Base-by-base conservation (phyloP, 2,329 filamentous ascomycete genomes). In the Fusarium bulbicola region DNA sequence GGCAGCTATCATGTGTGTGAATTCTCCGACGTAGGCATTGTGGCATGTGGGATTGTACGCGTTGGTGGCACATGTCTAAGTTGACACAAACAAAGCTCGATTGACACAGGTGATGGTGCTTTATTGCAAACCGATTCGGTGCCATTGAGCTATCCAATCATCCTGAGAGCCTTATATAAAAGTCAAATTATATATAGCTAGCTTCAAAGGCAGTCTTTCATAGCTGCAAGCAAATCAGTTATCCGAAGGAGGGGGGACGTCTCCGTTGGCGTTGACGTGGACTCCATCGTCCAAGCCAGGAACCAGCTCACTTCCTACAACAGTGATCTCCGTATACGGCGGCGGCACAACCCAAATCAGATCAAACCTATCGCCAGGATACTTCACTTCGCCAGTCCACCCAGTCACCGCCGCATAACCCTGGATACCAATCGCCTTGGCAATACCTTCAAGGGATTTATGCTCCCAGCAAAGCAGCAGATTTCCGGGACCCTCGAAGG, bases 151-250 rank as follows among this genome's bases (percentile, higher is more conserved):
- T 34, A 16, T 34, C 4, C 32, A 16, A 34, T 34, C 15, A 34
- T 1, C 15, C 15, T 3, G 15, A 34, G 14, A 43, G n/a, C 40
- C 15, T 24, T 12, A 24, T 12, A 12, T 24, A 24, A 24, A 7
- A 16, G 0, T 18, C 11, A 18, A 13, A 20, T 45, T 13, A 6
- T 0, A 26, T 9, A 18, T 26, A 20, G 5, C 0, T 24, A 18
- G 15, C 14, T 34, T 34, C 16, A 1, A 34, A 34, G 3, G 32
- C 15, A 34, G 32, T 34, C 32, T 34, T 34, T 34, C 32, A 0
- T 34, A 16, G 0, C 40, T 24, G 11, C 15, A 43, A 24, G 1
- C 7, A 11, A 9, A 7, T 46, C 30, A 54, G 7, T 37, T 2
- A 12, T 7, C 13, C 6, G 37, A 16, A 42, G 42, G 56, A 37